Conservation (phyloP, 2,329 filamentous ascomycete species). For the Cordyceps farinosa region DNA sequence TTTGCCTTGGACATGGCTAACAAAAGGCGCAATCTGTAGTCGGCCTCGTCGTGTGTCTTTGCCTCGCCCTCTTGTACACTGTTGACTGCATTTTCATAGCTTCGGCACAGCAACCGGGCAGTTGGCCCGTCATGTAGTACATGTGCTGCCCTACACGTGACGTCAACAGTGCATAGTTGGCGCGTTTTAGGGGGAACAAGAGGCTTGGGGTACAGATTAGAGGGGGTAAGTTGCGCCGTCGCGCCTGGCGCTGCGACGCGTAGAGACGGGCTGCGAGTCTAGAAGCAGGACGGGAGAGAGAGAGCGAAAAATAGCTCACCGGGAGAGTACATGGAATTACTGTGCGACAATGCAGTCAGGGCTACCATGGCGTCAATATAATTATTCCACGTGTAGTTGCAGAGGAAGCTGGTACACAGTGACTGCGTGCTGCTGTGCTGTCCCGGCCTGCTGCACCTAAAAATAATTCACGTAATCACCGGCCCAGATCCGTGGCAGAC, state of each 20-base stretch:
- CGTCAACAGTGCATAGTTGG: not conserved
- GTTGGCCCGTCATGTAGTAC: not conserved
- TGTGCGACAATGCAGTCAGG: not conserved
- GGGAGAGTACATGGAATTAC: no score
- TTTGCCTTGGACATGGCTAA: not conserved
- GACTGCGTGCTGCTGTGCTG: not conserved
- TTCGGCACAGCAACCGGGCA: not conserved
- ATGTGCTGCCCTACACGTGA: not conserved
- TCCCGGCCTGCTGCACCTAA: not conserved
- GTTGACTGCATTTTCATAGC: not conserved
- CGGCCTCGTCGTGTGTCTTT: not conserved
- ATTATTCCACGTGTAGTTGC: not conserved
- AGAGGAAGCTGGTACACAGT: not conserved
- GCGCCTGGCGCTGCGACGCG: not conserved
- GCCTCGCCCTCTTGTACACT: not conserved
- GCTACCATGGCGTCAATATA: not conserved
- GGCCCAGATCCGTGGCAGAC: not conserved
- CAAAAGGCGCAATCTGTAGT: not conserved
- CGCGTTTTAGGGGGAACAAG: no score
- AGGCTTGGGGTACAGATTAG: no score
- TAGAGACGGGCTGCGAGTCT: not conserved
- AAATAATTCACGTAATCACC: not conserved
- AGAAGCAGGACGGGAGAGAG: not conserved
- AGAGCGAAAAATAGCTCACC: not conserved
- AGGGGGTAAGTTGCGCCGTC: not conserved